Conservation (phyloP, 2,329 filamentous ascomycete species). For the Gnomoniopsis sp. region DNA sequence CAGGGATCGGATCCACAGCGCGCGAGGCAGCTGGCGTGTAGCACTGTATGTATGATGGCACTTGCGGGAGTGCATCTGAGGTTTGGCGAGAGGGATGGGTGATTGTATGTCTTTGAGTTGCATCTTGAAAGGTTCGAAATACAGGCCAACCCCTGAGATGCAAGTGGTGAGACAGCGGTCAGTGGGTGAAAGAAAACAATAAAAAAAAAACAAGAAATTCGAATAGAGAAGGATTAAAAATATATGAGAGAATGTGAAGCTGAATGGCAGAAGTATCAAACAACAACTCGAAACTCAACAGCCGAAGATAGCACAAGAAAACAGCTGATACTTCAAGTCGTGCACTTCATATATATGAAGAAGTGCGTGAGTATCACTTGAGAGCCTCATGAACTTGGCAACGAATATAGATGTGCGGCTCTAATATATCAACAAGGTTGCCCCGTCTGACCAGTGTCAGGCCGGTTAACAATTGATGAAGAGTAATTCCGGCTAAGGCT, state of each 20-base stretch:
- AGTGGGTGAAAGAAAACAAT: not conserved
- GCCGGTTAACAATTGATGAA: not conserved
- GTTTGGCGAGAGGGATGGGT: slow-evolving; percentile 19
- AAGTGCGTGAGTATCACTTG: not conserved
- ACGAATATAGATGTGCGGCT: not conserved
- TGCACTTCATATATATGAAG: slow-evolving; percentile 3
- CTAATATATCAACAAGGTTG: not conserved
- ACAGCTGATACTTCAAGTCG: not conserved
- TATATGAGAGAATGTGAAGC: not conserved
- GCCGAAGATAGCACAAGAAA: not conserved
- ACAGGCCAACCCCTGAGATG: not conserved
- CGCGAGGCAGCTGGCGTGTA: slow-evolving; percentile 20
- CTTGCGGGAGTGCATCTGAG: slow-evolving; percentile 28
- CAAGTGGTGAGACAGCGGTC: not conserved
- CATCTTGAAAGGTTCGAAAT: not conserved
- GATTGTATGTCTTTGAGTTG: not conserved
- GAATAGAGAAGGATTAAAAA: no score
- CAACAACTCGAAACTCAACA: not conserved
- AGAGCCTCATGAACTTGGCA: slow-evolving; percentile 2
- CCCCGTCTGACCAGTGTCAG: not conserved
- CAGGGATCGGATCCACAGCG: slow-evolving; percentile 22
- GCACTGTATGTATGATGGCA: slow-evolving; percentile 31
- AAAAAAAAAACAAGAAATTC: not conserved
- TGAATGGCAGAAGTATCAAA: not conserved
- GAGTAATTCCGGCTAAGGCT: not conserved